These are phyloP conservation scores for Lecanicillium sp. DNA, from an alignment of 2,329 filamentous ascomycete species.

Conservation along the genomic window DNA sequence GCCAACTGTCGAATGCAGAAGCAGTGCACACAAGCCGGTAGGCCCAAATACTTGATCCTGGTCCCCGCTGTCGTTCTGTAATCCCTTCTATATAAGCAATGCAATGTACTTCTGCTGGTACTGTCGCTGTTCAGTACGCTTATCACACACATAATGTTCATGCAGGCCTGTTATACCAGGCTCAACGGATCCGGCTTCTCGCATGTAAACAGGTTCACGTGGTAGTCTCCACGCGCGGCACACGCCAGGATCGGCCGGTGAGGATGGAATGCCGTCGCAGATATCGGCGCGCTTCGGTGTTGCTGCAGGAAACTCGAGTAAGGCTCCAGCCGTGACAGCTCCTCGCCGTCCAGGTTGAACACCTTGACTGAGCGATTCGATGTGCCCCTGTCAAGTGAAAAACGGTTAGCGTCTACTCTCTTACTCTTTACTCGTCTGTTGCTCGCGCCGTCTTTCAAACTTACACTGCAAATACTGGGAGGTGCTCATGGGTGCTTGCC, in stretches of 20 bases:
- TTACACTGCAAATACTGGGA: conserved; percentile 91
- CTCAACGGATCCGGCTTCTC: conserved; percentile 36
- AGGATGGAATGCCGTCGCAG: conserved; percentile 88
- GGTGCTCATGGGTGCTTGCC: conserved; percentile 88
- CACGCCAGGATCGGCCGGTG: conserved; percentile 88
- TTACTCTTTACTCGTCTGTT: no score
- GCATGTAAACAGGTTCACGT: conserved; percentile 83
- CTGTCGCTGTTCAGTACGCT: no score
- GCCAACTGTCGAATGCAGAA: no score
- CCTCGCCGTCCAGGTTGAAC: conserved; percentile 77
- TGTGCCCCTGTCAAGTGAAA: conserved; percentile 60
- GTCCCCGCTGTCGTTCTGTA: no score
- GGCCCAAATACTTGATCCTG: no score
- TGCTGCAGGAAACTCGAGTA: conserved; percentile 84
- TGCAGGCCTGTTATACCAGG: conserved; percentile 16
- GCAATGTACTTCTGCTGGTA: no score
- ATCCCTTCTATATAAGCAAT: no score
- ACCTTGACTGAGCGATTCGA: conserved; percentile 83
- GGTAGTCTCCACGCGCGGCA: conserved; percentile 76
- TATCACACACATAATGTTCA: no score
- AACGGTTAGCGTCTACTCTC: no score
- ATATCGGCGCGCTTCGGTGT: conserved; percentile 73
- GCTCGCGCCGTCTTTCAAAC: no score
- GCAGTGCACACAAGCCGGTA: no score
- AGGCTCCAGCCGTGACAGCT: conserved; percentile 78